Evolutionary conservation across 2,329 filamentous ascomycete species (phyloP).

Genomic region (Colletotrichum brevisporum): DNA sequence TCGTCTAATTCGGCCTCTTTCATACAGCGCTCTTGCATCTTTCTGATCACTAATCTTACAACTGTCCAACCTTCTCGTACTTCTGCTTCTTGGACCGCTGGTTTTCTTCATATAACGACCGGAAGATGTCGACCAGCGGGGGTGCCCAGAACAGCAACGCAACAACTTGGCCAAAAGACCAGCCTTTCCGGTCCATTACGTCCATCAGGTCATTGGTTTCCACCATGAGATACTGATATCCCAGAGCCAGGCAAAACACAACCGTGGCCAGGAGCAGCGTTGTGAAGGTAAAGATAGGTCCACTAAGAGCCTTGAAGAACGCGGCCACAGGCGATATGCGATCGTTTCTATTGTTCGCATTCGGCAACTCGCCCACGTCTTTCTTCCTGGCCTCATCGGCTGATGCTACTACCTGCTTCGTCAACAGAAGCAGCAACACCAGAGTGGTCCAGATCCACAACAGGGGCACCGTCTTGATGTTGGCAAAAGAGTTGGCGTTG

Average conservation of each 20-base stretch:
- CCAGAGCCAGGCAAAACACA: background rate
- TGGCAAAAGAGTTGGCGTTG: background rate
- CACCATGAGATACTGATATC: conserved; percentile 6
- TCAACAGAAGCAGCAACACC: background rate
- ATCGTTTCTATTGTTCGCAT: background rate
- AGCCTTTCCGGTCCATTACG: conserved; percentile 3
- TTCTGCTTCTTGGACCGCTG: background rate
- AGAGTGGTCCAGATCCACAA: conserved; percentile 4
- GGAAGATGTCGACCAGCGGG: background rate
- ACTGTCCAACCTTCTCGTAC: background rate
- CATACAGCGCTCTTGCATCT: too few relatives aligned
- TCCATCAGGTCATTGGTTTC: background rate
- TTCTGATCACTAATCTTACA: background rate
- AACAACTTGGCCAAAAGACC: conserved; percentile 11
- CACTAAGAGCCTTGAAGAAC: background rate
- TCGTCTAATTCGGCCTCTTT: too few relatives aligned
- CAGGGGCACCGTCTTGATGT: conserved; percentile 2
- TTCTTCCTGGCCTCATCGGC: background rate
- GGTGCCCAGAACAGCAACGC: conserved; percentile 16
- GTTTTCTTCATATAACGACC: background rate
- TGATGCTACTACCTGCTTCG: background rate
- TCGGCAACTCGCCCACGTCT: background rate
- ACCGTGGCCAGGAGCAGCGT: background rate
- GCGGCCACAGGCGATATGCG: background rate
- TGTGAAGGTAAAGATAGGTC: background rate